Base-by-base conservation (phyloP, 352 stramenopile species). In the Phytophthora fragariaefolia region DNA sequence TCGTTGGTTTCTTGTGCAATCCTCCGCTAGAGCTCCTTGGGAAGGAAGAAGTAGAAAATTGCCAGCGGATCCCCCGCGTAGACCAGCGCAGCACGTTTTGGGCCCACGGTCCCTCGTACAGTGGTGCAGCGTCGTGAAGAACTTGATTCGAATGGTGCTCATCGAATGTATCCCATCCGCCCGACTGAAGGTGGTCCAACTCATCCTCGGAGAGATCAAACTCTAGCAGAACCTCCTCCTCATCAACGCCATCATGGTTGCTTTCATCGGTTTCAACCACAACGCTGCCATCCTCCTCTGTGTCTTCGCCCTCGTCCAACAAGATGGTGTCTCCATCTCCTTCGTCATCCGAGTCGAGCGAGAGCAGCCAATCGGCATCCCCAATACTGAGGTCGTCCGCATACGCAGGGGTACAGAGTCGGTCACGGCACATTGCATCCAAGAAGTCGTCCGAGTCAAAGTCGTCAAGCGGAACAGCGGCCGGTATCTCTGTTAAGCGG, bases 21-120 rank as follows among this genome's bases (percentile, higher is more conserved):
- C 20, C 26, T 53, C 0, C 54, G 54, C 54, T 42, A 62, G 15
- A 47, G 20, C 15, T 62, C 54, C 27, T 46, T 62, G 10, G 42
- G 54, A 2, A 62, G 22, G 15, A 62, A 53, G 27, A 53, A 62
- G 28, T 53, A 53, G 17, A 62, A 62, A 2, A 47, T 47, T 5
- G 54, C 42, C 2, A 62, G 42, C 1, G 42, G 42, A 10, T 26
- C 53, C 3, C 36, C 27, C 9, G 42, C 42, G 13, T 62, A 54
- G 1, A 42, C 42, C 1, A 62, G 28, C 8, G 42, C 54, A 28
- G 54, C 42, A 36, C 18, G 20, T n/a, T 40, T 62, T 15, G 54
- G 42, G 0, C 42, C 4, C 0, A 53, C 8, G 42, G 54, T 18
- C 52, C 52, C 6, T 42, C 52, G 10, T 50, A 59, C 7, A 45